These are phyloP conservation scores for Rhynchosporium agropyri DNA, from an alignment of 2,329 filamentous ascomycete species.

Conservation along the genomic window DNA sequence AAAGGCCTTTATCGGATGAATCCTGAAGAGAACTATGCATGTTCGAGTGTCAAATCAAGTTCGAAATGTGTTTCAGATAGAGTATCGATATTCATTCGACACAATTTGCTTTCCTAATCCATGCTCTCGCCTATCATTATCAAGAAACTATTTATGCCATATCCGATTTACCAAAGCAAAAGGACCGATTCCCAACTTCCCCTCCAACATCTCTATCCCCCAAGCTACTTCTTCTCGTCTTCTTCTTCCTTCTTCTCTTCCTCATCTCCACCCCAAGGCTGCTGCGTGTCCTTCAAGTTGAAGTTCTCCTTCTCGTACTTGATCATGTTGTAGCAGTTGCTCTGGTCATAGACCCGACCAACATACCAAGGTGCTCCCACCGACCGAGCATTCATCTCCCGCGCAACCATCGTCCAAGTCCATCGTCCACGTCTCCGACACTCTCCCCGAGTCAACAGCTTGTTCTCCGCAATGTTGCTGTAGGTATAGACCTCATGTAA, in stretches of 20 bases:
- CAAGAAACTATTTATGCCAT: background rate
- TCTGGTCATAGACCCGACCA: conserved; percentile 11
- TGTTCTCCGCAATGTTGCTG: conserved; percentile 4
- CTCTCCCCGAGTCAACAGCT: conserved; percentile 1
- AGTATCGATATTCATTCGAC: background rate
- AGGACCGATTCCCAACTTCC: too few relatives aligned
- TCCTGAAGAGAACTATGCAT: background rate
- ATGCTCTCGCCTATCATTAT: background rate
- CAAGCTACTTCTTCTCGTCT: background rate
- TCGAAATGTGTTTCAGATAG: background rate
- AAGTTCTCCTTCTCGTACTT: conserved; percentile 17
- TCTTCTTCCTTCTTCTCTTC: background rate
- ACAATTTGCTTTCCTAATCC: background rate
- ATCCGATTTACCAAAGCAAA: too few relatives aligned
- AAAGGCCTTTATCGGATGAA: background rate
- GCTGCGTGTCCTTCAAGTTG: conserved; percentile 4
- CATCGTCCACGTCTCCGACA: conserved; percentile 11
- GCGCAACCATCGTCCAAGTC: conserved; percentile 19
- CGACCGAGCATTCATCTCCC: conserved; percentile 12
- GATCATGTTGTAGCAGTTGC: conserved; percentile 14
- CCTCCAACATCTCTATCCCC: background rate
- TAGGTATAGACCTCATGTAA: conserved; percentile 12
- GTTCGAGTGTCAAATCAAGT: background rate
- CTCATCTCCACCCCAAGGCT: conserved; percentile 6
- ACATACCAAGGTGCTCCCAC: conserved; percentile 1